Percentiles rank a stretch among this genome's conserved stretches.
Conservation (phyloP, 805 yeast species). For the Kodamaea jinghongensis region DNA sequence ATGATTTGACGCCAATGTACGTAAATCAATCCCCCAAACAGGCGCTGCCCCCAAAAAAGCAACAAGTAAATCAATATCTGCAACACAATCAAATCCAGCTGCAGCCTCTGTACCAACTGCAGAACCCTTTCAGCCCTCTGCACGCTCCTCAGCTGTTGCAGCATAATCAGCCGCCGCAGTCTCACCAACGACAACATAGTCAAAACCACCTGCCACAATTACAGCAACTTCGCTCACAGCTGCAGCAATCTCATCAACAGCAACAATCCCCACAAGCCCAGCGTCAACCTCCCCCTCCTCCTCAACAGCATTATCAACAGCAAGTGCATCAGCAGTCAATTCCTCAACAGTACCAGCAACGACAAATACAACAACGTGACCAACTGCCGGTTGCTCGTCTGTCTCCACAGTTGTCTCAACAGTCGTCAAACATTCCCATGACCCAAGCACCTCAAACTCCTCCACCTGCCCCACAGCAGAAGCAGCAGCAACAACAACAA, state of each 20-base stretch:
- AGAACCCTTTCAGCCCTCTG: no score
- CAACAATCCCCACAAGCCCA: neutral
- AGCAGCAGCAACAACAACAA: slow-evolving; percentile 1
- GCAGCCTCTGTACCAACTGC: no score
- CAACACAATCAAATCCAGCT: slow-evolving; percentile 5
- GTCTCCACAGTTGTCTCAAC: slow-evolving; percentile 3
- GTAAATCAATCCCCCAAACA: neutral
- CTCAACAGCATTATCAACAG: neutral
- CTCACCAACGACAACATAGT: slow-evolving; percentile 1
- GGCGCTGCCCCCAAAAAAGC: neutral
- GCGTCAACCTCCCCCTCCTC: neutral
- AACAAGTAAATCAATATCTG: slow-evolving; percentile 4
- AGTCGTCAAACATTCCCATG: no score
- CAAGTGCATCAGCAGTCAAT: neutral
- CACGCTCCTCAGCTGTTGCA: no score
- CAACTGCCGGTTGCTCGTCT: slow-evolving; percentile 2
- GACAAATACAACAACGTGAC: neutral
- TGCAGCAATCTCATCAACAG: slow-evolving; percentile 3
- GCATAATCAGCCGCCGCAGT: no score
- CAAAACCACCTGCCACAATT: slow-evolving; percentile 3
- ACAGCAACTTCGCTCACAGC: neutral
- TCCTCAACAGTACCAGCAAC: neutral
- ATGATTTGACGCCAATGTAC: neutral
- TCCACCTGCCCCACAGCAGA: slow-evolving; percentile 1
- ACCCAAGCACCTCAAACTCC: neutral